These are phyloP conservation scores for Scleromitrula shiraiana DNA, from an alignment of 2,329 filamentous ascomycete species.

Conservation along the genomic window DNA sequence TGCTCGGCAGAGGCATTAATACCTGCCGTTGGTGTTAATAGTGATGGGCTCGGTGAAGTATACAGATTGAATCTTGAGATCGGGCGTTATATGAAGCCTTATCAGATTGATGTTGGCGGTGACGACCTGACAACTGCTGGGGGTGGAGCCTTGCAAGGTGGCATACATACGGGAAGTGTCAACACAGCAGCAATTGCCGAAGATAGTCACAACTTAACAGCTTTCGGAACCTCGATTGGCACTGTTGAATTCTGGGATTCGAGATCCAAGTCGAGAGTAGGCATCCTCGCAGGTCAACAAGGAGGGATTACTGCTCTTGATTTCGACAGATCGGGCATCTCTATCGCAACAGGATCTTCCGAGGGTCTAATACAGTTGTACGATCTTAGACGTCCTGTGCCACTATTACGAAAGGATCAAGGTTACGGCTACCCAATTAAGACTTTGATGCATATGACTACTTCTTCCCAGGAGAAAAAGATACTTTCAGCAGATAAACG, in stretches of 20 bases:
- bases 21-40: slow-evolving; percentile 79
- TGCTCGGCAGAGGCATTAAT: slow-evolving; percentile 77
- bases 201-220: slow-evolving; percentile 78
- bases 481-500: slow-evolving; percentile 88
- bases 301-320: slow-evolving; percentile 80
- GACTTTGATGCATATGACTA: slow-evolving; percentile 67
- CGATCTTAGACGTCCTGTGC: slow-evolving; percentile 80
- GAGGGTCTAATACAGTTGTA: slow-evolving; percentile 84
- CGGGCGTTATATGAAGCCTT: slow-evolving; percentile 89
- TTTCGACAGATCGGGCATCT: slow-evolving; percentile 77
- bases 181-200: slow-evolving; percentile 85
- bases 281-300: slow-evolving; percentile 60
- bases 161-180: slow-evolving; percentile 76
- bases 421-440: slow-evolving; percentile 91
- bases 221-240: slow-evolving; percentile 91
- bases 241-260: slow-evolving; percentile 97
- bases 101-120: slow-evolving; percentile 81
- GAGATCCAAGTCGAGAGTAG: slow-evolving; percentile 72
- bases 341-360: slow-evolving; percentile 79
- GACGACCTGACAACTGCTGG: slow-evolving; percentile 63
- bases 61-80: slow-evolving; percentile 87
- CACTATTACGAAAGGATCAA: slow-evolving; percentile 86
- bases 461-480: slow-evolving; percentile 70
- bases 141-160: slow-evolving; percentile 74
- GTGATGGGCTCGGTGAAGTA: slow-evolving; percentile 81